Evolutionary conservation across 1,139 yeast species (phyloP), one percentile per base, ranked within the genome.

Genomic region (Geotrichum histeridarum): DNA sequence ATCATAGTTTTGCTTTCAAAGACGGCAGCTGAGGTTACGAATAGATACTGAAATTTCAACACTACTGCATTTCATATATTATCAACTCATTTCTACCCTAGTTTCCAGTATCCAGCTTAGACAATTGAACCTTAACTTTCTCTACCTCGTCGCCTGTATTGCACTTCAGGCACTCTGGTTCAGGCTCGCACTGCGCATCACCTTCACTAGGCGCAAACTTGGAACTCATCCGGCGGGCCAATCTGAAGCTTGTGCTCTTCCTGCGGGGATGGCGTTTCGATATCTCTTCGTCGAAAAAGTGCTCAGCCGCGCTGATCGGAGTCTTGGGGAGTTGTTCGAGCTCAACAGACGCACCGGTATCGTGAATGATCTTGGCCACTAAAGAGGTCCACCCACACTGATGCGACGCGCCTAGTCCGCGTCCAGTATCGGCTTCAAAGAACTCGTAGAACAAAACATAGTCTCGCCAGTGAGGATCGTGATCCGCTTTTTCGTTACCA

Each of bases 371-470:
- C 70, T 93, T 87, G 50, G 96, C 96, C 54, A 90, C 94, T 48
- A 91, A 78, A 0, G 96, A 91, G 0, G 98, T 91, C 98, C 98
- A 91, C 14, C 98, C 98, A 75, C 91, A 85, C 73, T 91, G 98
- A 74, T 93, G 97, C 49, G 93, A 84, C 1, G 97, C 93, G 41
- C 98, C 98, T 57, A 91, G 74, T 6, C 98, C 98, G 64, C 96
- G 80, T 48, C 98, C 98, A 2, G 95, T 86, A 65, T 91, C 98
- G 63, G 96, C 97, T 66, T 91, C 95, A 68, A 91, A 91, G 68
- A 86, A 91, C 72, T 91, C 98, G 68, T 80, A 88, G 69, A 89
- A 91, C 60, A 87, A 84, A 45, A 88, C 79, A 63, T 82, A 80
- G 60, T 90, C 96, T 64, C 80, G 80, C 75, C 89, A 91, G 67